Percentiles rank a stretch among this genome's conserved stretches.
Evolutionary conservation across 345 rosid species (phyloP).

Genomic region (Hypericum androsaemum): DNA sequence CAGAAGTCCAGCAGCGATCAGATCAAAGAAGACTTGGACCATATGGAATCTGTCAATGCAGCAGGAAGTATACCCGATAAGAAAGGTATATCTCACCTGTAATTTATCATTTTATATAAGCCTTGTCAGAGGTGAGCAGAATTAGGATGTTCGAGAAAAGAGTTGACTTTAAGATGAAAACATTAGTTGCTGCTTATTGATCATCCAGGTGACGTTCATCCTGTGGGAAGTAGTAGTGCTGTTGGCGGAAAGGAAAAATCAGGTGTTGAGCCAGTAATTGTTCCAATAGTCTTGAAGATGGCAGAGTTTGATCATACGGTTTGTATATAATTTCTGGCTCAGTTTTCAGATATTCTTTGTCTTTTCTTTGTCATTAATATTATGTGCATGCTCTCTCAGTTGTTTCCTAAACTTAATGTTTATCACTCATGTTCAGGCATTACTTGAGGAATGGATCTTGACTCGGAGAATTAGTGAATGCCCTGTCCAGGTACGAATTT

Average conservation of each 20-base stretch:
- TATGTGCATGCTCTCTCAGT: neutral
- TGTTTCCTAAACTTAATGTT: neutral
- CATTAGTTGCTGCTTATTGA: constrained; percentile 10
- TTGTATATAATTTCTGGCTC: constrained; percentile 2
- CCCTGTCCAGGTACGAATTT: constrained; percentile 41
- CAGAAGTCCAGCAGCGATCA: constrained; percentile 19
- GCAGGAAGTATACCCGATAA: constrained; percentile 30
- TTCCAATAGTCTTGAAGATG: constrained; percentile 89
- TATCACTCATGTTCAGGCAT: constrained; percentile 42
- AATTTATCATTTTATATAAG: neutral
- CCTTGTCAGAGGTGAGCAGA: too few species aligned
- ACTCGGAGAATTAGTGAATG: constrained; percentile 47
- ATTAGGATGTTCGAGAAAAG: constrained; percentile 1
- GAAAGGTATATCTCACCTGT: constrained; percentile 25
- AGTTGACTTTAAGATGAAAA: neutral
- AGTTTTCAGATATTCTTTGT: neutral
- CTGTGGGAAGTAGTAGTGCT: constrained; percentile 19
- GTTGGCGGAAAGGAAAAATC: constrained; percentile 44
- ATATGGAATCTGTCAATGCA: constrained; percentile 27
- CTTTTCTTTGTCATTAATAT: constrained; percentile 5
- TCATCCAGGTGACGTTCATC: constrained; percentile 34
- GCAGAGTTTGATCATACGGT: constrained; percentile 95
- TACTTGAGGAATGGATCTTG: constrained; percentile 87
- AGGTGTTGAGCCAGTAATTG: constrained; percentile 65
- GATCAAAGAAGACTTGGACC: constrained; percentile 25